phyloP scores from a whole-genome alignment of 768 basidiomycete genomes.

The Sistotremastrum suecicum region DNA sequence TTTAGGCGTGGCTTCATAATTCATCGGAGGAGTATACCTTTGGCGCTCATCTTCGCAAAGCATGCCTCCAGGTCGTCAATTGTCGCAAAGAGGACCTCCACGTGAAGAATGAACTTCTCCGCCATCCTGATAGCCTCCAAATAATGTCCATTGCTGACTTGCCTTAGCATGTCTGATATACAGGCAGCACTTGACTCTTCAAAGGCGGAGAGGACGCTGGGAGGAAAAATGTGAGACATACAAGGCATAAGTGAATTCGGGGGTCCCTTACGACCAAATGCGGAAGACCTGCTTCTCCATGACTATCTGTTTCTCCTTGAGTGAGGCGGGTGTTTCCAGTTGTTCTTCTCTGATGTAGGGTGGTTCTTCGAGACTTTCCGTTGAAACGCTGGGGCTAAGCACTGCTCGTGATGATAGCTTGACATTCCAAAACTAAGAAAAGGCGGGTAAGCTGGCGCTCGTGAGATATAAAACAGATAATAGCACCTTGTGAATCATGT shows the following conservation, averaged over 20 bases:
- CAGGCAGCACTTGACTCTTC: conserved; percentile 99
- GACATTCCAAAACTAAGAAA: conserved; percentile 90
- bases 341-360: conserved; percentile 63
- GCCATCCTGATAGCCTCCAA: conserved; percentile 96
- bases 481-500: conserved; percentile 35
- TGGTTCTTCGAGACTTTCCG: conserved; percentile 39
- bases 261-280: conserved; percentile 85
- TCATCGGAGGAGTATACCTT: conserved; percentile 42
- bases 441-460: no score
- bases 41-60: conserved; percentile 64
- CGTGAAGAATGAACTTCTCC: conserved; percentile 96
- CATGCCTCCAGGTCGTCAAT: conserved; percentile 93
- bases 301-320: conserved; percentile 80
- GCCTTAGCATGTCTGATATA: conserved; percentile 96
- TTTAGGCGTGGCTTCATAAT: no score
- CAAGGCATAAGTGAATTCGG: conserved; percentile 1
- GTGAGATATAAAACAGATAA: background rate
- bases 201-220: conserved; percentile 85
- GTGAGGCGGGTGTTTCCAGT: conserved; percentile 56
- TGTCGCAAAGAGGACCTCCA: conserved; percentile 92
- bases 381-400: conserved; percentile 9
- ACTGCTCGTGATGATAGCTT: conserved; percentile 34
- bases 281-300: conserved; percentile 98
- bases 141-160: conserved; percentile 94
- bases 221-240: conserved; percentile 6